Evolutionary conservation across 139 green algal genomes (phyloP).

Genomic region (Trebouxia sp.): DNA sequence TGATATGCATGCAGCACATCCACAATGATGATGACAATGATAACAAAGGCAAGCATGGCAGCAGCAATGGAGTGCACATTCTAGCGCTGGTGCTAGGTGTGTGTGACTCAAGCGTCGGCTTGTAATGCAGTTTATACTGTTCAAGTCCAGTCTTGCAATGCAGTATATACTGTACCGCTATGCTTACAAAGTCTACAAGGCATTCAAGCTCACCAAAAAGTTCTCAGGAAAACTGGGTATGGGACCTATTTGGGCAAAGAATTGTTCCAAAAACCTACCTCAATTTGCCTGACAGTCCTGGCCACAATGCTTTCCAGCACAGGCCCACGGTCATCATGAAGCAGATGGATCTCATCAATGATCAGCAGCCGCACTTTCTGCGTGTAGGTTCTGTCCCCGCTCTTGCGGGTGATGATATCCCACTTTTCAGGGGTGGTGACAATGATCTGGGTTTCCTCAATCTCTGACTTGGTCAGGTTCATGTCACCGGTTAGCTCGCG

Average conservation of each 20-base stretch:
- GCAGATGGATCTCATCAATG: constrained; percentile 98
- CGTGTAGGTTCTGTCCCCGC: constrained; percentile 90
- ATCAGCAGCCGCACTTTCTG: constrained; percentile 89
- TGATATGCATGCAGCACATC: too few relatives aligned
- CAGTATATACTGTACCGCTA: too few relatives aligned
- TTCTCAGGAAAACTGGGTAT: background rate
- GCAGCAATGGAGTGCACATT: too few relatives aligned
- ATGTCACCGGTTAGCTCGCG: constrained; percentile 92
- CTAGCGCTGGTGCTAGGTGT: too few relatives aligned
- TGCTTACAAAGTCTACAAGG: background rate
- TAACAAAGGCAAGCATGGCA: too few relatives aligned
- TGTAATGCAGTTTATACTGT: too few relatives aligned
- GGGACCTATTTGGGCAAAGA: background rate
- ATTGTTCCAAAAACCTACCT: constrained; percentile 31
- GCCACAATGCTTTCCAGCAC: constrained; percentile 96
- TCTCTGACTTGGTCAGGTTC: constrained; percentile 88
- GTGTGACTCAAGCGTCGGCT: too few relatives aligned
- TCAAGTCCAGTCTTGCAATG: too few relatives aligned
- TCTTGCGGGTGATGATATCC: constrained; percentile 99
- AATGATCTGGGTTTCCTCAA: constrained; percentile 94
- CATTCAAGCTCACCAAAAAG: background rate
- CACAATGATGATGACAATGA: too few relatives aligned
- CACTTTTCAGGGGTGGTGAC: constrained; percentile 99
- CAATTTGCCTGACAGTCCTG: constrained; percentile 88
- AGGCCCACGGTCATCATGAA: constrained; percentile 93